Base-by-base conservation (phyloP, 2,329 filamentous ascomycete species). In the Fusarium clavum region DNA sequence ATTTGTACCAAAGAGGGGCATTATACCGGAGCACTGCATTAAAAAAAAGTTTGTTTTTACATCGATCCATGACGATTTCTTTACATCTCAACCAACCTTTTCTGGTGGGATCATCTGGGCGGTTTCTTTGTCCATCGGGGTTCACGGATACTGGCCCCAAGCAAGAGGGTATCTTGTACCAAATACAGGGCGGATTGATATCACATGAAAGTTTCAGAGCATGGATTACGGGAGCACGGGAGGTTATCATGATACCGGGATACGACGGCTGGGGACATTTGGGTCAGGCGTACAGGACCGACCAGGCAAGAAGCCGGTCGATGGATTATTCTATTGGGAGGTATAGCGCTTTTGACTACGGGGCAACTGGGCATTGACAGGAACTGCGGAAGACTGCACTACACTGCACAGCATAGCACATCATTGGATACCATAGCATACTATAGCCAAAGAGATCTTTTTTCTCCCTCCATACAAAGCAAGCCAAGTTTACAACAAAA, bases 21-120 rank as follows among this genome's bases (percentile, higher is more conserved):
- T 83, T 76, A 78, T 72, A 82, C 75, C 75, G 83, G 83, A 84
- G 83, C 81, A 83, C 79, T 82, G 82, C 82, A 83, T 84, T 81
- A 81, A 82, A 82, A 82, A 82, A 80, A 79, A 76, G 71, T 71
- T 72, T 75, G 64, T 69, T 71, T 71, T 73, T 74, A 70, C 54
- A 65, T 67, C 53, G 63, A 73, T 58, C 60, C 71, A 72, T 65
- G 67, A 61, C 66, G 64, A 72, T 66, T 71, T 62, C 62, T 62
- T 55, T 69, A 67, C 34, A 34, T 63, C 62, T 68, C 69, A 48
- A 67, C 63, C 67, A 57, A 64, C 29, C 29, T 45, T 54, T 65
- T 56, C 57, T 44, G 68, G 34, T 64, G 60, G 61, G 63, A 75
- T 69, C 34, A 70, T 64, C 49, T 68, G 70, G 69, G 69, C 57